phyloP scores from a whole-genome alignment of 2,329 filamentous ascomycete genomes.

The Trichoderma polysporum region DNA sequence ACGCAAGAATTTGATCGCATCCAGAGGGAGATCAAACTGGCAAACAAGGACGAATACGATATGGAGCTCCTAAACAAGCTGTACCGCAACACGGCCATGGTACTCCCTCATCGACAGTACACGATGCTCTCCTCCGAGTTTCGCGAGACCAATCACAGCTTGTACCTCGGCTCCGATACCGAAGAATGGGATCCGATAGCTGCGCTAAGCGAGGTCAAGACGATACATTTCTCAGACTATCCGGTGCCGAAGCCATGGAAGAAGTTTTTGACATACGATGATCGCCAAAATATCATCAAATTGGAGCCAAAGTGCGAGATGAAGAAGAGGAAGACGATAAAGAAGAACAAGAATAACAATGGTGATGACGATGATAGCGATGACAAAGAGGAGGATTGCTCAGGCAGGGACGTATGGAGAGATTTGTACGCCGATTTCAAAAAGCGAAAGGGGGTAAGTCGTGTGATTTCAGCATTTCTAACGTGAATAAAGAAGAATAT shows the following conservation, averaged over 20 bases:
- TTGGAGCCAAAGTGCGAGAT: conserved; percentile 2
- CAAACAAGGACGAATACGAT: conserved; percentile 50
- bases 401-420: conserved; percentile 20
- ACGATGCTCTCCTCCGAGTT: conserved; percentile 64
- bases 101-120: conserved; percentile 64
- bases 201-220: conserved; percentile 47
- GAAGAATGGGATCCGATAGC: conserved; percentile 57
- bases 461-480: background rate
- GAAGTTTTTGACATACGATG: conserved; percentile 1
- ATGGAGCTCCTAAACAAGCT: conserved; percentile 68
- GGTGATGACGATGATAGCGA: no score
- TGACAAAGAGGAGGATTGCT: conserved; percentile 17
- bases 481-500: no score
- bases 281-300: background rate
- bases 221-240: conserved; percentile 25
- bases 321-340: background rate
- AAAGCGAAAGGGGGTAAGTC: conserved; percentile 17
- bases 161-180: conserved; percentile 42
- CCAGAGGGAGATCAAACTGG: conserved; percentile 27
- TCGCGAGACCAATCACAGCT: conserved; percentile 47
- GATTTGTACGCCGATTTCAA: conserved; percentile 24
- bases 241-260: conserved; percentile 26
- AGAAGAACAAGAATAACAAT: no score
- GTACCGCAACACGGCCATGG: conserved; percentile 56
- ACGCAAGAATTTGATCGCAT: conserved; percentile 47